Conservation (phyloP, 2,329 filamentous ascomycete species). For the Trichoderma sp. region DNA sequence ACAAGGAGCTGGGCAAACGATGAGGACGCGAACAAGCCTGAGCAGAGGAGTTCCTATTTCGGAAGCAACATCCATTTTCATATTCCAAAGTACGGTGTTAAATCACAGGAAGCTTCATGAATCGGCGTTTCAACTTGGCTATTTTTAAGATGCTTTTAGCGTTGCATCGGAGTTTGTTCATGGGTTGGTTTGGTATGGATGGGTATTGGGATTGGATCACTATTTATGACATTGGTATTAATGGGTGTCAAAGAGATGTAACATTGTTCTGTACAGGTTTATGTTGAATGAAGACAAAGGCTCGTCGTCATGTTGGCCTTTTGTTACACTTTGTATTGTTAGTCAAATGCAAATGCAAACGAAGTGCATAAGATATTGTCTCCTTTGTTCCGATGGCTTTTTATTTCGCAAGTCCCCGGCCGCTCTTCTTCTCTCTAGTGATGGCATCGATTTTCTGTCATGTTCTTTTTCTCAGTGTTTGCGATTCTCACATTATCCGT, state of each 20-base stretch:
- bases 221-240: background rate
- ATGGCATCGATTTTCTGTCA: background rate
- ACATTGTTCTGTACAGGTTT: background rate
- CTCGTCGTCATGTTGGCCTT: background rate
- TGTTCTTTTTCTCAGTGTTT: background rate
- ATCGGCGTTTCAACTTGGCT: background rate
- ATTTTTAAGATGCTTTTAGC: background rate
- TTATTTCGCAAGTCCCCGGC: background rate
- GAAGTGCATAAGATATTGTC: background rate
- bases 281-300: background rate
- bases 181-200: background rate
- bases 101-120: background rate
- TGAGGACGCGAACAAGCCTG: conserved; percentile 11
- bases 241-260: background rate
- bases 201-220: background rate
- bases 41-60: conserved; percentile 23
- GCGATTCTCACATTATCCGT: background rate
- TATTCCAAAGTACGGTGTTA: background rate
- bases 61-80: conserved; percentile 24
- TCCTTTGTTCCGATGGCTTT: background rate
- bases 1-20: conserved; percentile 25
- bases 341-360: background rate
- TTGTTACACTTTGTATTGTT: background rate
- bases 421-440: background rate
- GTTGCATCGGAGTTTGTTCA: background rate